Percentiles rank a stretch among this genome's conserved stretches.
phyloP scores from a whole-genome alignment of 2,329 filamentous ascomycete species.

The Fusarium burgessii region DNA sequence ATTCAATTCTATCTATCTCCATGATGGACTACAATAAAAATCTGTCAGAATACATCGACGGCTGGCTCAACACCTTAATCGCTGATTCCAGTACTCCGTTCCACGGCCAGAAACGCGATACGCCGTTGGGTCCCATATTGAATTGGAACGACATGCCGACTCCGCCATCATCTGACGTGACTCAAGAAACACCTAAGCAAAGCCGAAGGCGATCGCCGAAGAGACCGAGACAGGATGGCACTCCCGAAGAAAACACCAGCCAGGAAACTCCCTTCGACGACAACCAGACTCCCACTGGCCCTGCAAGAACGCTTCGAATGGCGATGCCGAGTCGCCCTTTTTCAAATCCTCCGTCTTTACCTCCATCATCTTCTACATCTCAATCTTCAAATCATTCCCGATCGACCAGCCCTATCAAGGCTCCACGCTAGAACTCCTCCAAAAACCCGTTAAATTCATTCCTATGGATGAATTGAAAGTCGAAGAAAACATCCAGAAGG shows the following conservation, averaged over 20 bases:
- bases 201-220: neutral
- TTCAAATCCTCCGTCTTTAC: neutral
- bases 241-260: neutral
- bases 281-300: neutral
- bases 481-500: neutral
- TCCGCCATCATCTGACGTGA: neutral
- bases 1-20: too few species aligned
- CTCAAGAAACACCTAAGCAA: neutral
- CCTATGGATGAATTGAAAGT: neutral
- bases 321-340: neutral
- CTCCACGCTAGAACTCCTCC: neutral
- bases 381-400: neutral
- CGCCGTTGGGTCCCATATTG: neutral
- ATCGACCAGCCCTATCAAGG: neutral
- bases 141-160: constrained; percentile 2
- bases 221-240: neutral
- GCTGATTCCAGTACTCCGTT: neutral
- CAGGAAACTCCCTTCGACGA: neutral
- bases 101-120: neutral
- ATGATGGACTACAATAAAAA: neutral
- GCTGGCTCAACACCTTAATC: constrained; percentile 3
- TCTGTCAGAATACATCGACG: constrained; percentile 2
- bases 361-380: constrained; percentile 1
- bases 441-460: neutral
- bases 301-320: neutral